Conservation (phyloP, 352 stramenopile species). For the Elongisporangium anandrum region DNA sequence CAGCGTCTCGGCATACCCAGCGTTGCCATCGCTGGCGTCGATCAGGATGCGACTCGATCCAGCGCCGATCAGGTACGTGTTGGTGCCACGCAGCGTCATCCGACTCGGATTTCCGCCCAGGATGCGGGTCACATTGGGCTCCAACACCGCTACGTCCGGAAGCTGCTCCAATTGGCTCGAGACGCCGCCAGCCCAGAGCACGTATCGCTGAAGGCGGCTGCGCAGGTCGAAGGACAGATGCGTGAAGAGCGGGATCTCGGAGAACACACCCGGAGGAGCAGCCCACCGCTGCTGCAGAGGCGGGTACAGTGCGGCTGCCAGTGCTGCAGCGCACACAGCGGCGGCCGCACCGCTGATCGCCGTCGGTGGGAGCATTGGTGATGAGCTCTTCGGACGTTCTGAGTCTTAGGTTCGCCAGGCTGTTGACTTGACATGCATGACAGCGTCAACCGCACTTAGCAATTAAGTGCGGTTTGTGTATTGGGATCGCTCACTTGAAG, state of each 20-base stretch:
- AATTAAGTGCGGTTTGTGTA: neutral
- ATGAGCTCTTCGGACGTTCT: neutral
- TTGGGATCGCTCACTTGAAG: neutral
- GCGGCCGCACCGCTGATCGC: neutral
- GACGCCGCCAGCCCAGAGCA: constrained; percentile 40
- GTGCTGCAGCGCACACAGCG: neutral
- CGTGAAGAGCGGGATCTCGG: constrained; percentile 21
- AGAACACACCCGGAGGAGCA: neutral
- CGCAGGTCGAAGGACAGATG: constrained; percentile 41
- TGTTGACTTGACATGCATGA: neutral
- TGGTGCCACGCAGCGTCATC: constrained; percentile 88
- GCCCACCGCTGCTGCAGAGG: neutral
- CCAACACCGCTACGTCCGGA: constrained; percentile 34
- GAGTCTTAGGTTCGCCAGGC: neutral
- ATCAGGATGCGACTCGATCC: constrained; percentile 62
- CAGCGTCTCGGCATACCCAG: constrained; percentile 39
- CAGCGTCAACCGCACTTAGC: neutral
- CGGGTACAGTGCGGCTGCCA: neutral
- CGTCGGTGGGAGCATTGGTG: neutral
- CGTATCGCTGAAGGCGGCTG: constrained; percentile 34
- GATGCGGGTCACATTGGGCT: constrained; percentile 57
- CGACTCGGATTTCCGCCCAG: constrained; percentile 82
- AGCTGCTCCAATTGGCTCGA: constrained; percentile 33
- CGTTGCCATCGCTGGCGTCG: constrained; percentile 77
- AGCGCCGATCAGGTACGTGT: constrained; percentile 87